Conservation (phyloP, 306 rosid species). For the Dryas drummondii region DNA sequence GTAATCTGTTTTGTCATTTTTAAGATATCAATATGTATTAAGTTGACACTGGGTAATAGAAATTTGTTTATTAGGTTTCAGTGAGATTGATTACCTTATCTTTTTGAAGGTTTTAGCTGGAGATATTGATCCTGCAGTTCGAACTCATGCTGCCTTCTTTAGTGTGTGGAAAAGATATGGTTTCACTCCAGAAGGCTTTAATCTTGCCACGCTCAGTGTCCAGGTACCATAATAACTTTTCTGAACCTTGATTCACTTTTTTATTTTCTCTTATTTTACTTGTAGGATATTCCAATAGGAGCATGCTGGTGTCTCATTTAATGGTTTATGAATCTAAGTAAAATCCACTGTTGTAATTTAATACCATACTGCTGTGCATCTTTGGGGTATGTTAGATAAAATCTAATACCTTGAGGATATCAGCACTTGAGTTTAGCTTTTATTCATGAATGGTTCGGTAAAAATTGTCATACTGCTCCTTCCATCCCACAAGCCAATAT, state of each 20-base stretch:
- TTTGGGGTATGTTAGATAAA: conserved; percentile 11
- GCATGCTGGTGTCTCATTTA: background rate
- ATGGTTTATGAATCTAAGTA: background rate
- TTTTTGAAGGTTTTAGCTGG: conserved; percentile 94
- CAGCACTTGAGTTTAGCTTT: conserved; percentile 1
- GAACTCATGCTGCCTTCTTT: conserved; percentile 89
- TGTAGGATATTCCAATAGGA: background rate
- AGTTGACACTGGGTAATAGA: conserved; percentile 25
- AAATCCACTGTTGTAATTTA: background rate
- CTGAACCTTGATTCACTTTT: conserved; percentile 16
- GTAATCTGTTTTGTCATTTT: conserved; percentile 17
- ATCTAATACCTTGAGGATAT: background rate
- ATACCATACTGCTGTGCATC: conserved; percentile 3
- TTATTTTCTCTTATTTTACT: background rate
- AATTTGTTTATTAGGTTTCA: conserved; percentile 7
- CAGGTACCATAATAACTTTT: conserved; percentile 60
- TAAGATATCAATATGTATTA: conserved; percentile 16
- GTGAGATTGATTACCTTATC: conserved; percentile 26
- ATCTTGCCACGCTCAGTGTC: conserved; percentile 87
- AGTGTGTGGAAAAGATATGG: conserved; percentile 98
- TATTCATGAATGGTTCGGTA: conserved; percentile 13
- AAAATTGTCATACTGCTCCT: conserved; percentile 9
- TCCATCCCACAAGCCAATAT: conserved; percentile 5
- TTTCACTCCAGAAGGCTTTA: conserved; percentile 96
- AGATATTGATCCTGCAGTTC: conserved; percentile 89